Percentiles rank a stretch among this genome's conserved stretches.
phyloP scores from a whole-genome alignment of 305 asterid genomes.

The Coffea humblotiana region DNA sequence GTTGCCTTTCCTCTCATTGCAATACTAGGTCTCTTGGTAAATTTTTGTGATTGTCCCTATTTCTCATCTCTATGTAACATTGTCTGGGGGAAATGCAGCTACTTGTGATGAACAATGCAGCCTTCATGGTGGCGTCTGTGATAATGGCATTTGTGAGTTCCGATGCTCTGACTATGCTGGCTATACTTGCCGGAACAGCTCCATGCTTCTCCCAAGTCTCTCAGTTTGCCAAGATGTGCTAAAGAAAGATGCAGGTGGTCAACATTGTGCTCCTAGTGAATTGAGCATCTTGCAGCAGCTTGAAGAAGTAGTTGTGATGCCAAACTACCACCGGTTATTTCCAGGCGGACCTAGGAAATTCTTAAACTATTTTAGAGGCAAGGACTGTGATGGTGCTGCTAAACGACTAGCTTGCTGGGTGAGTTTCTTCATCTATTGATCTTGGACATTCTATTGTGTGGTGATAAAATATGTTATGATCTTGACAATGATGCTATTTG shows the following conservation, averaged over 20 bases:
- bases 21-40: not conserved
- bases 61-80: not conserved
- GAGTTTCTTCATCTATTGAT: conserved; percentile 28
- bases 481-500: not conserved
- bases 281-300: conserved; percentile 86
- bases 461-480: not conserved
- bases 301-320: conserved; percentile 98
- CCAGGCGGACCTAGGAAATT: conserved; percentile 96
- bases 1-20: not conserved
- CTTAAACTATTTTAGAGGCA: conserved; percentile 81
- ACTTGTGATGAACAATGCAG: conserved; percentile 96
- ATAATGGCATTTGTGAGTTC: conserved; percentile 92
- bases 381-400: conserved; percentile 95
- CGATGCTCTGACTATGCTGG: conserved; percentile 99
- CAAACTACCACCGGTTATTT: conserved; percentile 88
- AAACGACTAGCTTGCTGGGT: conserved; percentile 99
- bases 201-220: conserved; percentile 76
- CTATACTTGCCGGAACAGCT: conserved; percentile 96
- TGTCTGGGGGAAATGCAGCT: conserved; percentile 43
- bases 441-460: not conserved
- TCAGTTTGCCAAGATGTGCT: conserved; percentile 85
- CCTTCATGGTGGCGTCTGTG: conserved; percentile 99
- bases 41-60: not conserved
- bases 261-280: conserved; percentile 96
- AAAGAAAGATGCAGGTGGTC: conserved; percentile 63